phyloP scores from a whole-genome alignment of 1,139 yeast genomes.

The Hanseniaspora sp. region DNA sequence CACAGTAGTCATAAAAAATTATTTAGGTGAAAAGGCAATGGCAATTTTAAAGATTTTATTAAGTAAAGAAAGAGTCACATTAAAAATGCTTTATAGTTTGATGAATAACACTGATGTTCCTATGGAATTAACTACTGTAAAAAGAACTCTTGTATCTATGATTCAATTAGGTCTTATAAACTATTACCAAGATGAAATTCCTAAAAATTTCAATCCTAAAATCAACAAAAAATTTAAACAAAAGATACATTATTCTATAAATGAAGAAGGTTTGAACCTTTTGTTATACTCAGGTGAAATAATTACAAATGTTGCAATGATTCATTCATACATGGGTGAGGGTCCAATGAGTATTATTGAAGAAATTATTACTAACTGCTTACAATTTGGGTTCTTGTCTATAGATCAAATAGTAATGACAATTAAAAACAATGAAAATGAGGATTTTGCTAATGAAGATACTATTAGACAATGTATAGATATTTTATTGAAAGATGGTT shows the following conservation, averaged over 20 bases:
- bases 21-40: slow-evolving; percentile 57
- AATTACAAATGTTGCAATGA: slow-evolving; percentile 37
- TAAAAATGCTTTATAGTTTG: slow-evolving; percentile 37
- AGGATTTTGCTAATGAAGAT: slow-evolving; percentile 25
- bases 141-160: slow-evolving; percentile 50
- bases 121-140: slow-evolving; percentile 38
- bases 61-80: slow-evolving; percentile 48
- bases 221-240: slow-evolving; percentile 24
- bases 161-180: slow-evolving; percentile 55
- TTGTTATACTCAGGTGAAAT: slow-evolving; percentile 72
- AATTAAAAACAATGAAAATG: slow-evolving; percentile 29
- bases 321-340: slow-evolving; percentile 31
- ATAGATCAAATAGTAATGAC: slow-evolving; percentile 46
- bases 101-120: slow-evolving; percentile 24
- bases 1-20: slow-evolving; percentile 42
- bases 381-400: slow-evolving; percentile 52
- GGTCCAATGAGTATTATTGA: slow-evolving; percentile 35
- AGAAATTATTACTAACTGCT: slow-evolving; percentile 62
- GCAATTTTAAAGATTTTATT: slow-evolving; percentile 43
- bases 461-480: slow-evolving; percentile 29
- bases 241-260: slow-evolving; percentile 41
- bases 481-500: slow-evolving; percentile 43
- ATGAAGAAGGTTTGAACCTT: slow-evolving; percentile 52
- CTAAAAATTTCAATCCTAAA: slow-evolving; percentile 25
- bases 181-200: slow-evolving; percentile 38